phyloP scores from a whole-genome alignment of 495 filamentous ascomycete species.

The Penicillium egyptiacum region DNA sequence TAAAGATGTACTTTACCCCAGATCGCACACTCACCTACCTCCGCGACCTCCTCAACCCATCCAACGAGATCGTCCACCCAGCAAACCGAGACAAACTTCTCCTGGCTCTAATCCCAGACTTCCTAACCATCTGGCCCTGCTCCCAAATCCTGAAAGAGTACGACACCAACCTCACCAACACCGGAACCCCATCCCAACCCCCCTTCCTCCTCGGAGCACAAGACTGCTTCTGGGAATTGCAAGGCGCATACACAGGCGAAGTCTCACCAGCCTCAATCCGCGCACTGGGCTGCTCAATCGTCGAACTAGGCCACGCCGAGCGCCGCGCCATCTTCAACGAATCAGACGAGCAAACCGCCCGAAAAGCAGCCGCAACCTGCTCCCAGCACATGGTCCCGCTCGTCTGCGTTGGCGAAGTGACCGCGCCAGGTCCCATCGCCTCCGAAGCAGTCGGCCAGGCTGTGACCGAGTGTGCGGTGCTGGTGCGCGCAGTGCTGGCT shows the following conservation, averaged over 20 bases:
- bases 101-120: conserved; percentile 80
- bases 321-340: conserved; percentile 67
- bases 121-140: conserved; percentile 62
- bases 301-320: conserved; percentile 82
- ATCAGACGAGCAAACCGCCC: conserved; percentile 60
- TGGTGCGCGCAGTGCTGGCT: conserved; percentile 61
- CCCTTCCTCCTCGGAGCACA: conserved; percentile 70
- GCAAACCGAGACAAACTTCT: conserved; percentile 71
- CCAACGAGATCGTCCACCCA: conserved; percentile 39
- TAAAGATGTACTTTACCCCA: conserved; percentile 83
- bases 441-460: conserved; percentile 57
- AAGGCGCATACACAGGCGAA: conserved; percentile 74
- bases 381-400: conserved; percentile 72
- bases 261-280: conserved; percentile 65
- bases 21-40: conserved; percentile 63
- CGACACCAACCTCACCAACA: conserved; percentile 32
- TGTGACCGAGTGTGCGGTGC: conserved; percentile 60
- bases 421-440: conserved; percentile 45
- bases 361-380: conserved; percentile 66
- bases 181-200: conserved; percentile 23
- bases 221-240: conserved; percentile 61
- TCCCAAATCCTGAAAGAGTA: conserved; percentile 49
- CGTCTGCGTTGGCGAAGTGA: conserved; percentile 74
- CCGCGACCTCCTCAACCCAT: conserved; percentile 51
- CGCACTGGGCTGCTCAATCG: conserved; percentile 64